A percentile compares a stretch with the other conserved stretches of the same genome.
Conservation (phyloP, 495 filamentous ascomycete species). For the Venustampulla echinocandica region DNA sequence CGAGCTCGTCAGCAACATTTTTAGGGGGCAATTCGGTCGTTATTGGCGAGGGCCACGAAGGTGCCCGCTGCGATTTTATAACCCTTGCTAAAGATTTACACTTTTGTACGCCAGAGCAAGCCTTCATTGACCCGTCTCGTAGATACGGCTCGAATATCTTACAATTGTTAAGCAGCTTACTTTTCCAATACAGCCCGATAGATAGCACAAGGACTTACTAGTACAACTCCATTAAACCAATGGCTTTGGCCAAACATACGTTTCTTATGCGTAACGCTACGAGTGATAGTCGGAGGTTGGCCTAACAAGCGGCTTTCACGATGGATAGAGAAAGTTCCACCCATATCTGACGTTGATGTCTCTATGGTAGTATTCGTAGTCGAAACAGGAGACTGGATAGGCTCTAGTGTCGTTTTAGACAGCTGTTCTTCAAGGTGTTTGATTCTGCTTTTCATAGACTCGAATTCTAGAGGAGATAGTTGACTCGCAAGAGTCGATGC, state of each 20-base stretch:
- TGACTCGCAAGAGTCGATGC: conserved; percentile 27
- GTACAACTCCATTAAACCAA: conserved; percentile 36
- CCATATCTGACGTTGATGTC: not conserved
- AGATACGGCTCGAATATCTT: conserved; percentile 30
- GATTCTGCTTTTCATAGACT: conserved; percentile 32
- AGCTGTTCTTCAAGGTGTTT: conserved; percentile 39
- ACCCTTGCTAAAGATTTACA: conserved; percentile 38
- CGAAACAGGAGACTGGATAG: conserved; percentile 7
- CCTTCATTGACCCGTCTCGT: conserved; percentile 26
- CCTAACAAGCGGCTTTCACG: not conserved
- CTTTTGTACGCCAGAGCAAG: conserved; percentile 26
- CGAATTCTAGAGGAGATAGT: conserved; percentile 27
- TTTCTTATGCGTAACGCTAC: conserved; percentile 40
- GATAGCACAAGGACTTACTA: conserved; percentile 28
- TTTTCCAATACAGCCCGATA: not conserved
- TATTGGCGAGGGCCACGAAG: conserved; percentile 33
- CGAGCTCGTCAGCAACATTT: conserved; percentile 36
- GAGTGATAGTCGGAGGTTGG: conserved; percentile 22
- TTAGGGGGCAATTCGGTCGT: conserved; percentile 36
- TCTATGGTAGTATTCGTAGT: conserved; percentile 23
- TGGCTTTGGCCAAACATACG: conserved; percentile 44
- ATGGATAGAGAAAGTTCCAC: not conserved
- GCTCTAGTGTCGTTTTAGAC: conserved; percentile 16
- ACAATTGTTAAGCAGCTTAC: conserved; percentile 34
- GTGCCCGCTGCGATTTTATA: conserved; percentile 35